Evolutionary conservation across 108 stramenopile genomes (phyloP).

Genomic region (Discostella pseudostelligera): DNA sequence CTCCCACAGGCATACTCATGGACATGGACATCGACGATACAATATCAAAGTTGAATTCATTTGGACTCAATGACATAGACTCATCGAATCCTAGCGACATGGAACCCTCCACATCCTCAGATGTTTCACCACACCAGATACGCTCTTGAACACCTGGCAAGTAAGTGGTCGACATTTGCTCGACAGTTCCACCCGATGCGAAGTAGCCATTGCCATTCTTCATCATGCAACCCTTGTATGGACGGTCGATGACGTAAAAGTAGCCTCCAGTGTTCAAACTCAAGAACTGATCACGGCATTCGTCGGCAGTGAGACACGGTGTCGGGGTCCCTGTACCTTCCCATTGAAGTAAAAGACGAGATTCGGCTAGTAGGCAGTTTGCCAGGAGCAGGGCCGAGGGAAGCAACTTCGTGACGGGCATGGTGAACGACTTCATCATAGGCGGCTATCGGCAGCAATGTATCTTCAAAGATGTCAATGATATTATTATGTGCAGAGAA

Average conservation of each 20-base stretch:
- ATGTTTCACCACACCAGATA: conserved; percentile 5
- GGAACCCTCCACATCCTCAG: not conserved
- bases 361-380: not conserved
- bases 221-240: conserved; percentile 10
- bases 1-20: not conserved
- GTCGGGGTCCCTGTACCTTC: not conserved
- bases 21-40: not conserved
- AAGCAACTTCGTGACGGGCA: not conserved
- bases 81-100: not conserved
- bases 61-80: not conserved
- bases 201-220: conserved; percentile 4
- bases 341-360: not conserved
- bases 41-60: too few relatives aligned
- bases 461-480: too few relatives aligned
- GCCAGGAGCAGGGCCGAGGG: not conserved
- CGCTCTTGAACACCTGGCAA: conserved; percentile 14
- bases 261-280: conserved; percentile 1
- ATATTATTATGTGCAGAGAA: too few relatives aligned
- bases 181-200: conserved; percentile 2
- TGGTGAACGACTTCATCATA: not conserved
- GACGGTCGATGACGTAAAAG: not conserved
- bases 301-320: not conserved
- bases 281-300: not conserved
- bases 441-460: too few relatives aligned
- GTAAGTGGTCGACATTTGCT: not conserved